Percentiles rank a stretch among this genome's conserved stretches.
phyloP scores from a whole-genome alignment of 371 early-diverging fungal genomes.

The Zychaea mexicana region DNA sequence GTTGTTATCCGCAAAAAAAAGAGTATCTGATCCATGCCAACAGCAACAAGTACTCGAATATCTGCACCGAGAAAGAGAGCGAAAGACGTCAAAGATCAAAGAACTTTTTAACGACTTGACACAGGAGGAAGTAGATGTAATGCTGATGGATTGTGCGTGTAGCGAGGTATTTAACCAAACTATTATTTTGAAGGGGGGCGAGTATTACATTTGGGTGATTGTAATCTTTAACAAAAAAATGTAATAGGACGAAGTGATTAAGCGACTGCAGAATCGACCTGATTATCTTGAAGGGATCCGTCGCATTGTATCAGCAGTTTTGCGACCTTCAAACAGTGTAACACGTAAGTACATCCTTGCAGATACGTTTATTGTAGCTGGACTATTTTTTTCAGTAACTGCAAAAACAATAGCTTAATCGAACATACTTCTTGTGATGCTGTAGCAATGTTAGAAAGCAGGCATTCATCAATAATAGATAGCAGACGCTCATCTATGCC shows the following conservation, averaged over 20 bases:
- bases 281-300: conserved; percentile 71
- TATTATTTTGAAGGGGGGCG: no score
- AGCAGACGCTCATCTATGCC: background rate
- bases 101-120: conserved; percentile 69
- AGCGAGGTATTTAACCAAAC: conserved; percentile 83
- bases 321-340: background rate
- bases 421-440: no score
- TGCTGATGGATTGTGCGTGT: conserved; percentile 71
- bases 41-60: background rate
- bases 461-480: background rate
- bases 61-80: conserved; percentile 7
- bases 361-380: no score
- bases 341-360: no score
- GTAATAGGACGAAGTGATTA: conserved; percentile 64
- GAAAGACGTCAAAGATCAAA: conserved; percentile 53
- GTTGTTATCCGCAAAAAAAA: background rate
- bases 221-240: no score
- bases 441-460: background rate
- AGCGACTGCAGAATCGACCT: conserved; percentile 69
- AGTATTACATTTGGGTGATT: no score
- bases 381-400: no score
- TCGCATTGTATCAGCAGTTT: conserved; percentile 38
- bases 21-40: background rate
- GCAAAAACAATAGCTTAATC: no score
- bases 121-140: conserved; percentile 78